Evolutionary conservation across 306 rosid genomes (phyloP), one percentile per base, ranked within the genome.

Genomic region (Corylus avellana): DNA sequence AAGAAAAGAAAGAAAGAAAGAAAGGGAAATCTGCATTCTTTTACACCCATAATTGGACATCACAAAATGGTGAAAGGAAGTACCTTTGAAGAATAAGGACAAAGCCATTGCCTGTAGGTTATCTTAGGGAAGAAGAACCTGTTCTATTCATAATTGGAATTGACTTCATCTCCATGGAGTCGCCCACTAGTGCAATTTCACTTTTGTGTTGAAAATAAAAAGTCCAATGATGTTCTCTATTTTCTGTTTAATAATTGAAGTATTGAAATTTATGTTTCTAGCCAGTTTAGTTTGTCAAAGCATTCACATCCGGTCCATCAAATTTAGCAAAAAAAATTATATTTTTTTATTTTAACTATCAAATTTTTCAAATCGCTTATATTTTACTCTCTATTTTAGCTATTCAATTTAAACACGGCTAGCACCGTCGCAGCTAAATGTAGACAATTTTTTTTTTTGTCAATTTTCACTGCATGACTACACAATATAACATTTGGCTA

Each of bases 131-230:
- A 58, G 63, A 79, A 70, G 69, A 44, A 59, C 59, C 22, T 37
- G 75, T 54, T 78, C 77, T 58, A 56, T 42, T 74, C 32, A 5
- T 46, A 20, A 51, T 75, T 68, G 79, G 69, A 79, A 57, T 72
- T 80, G 79, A 80, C 84, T 76, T 46, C 12, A 51, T 42, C 70
- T 27, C 67, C 63, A 51, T 70, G 48, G 62, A 51, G 78, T 72
- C 59, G 70, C 44, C 84, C 79, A 64, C 76, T 80, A 68, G 71
- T 12, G 71, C 77, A 32, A 64, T 59, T 64, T 35, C 39, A 64
- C 72, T 10, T 75, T 7, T 20, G 18, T 12, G 7, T 29, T 20
- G 49, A 49, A 68, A 37, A 67, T 10, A 44, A 37, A 67, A 74
- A 64, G 35, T 37, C 58, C 29, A 18, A 35, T 54, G 47, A 42